Base-by-base conservation (phyloP, 768 basidiomycete species). In the Podaxis sp. region DNA sequence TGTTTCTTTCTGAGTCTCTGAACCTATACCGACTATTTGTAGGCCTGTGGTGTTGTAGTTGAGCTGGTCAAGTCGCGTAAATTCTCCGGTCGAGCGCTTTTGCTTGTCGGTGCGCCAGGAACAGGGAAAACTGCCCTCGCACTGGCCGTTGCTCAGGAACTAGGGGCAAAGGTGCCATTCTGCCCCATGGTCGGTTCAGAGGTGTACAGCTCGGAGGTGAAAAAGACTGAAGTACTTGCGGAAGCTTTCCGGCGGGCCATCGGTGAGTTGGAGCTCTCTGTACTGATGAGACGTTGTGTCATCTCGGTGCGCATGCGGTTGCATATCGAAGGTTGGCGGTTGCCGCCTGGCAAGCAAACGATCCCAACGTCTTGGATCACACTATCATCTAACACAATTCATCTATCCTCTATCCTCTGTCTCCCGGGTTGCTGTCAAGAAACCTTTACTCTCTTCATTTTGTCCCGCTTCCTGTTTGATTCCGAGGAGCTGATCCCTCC, bases 181-280 rank as follows among this genome's bases (percentile, higher is more conserved):
- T 98, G 96, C 74, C 95, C 95, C 4, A 98, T 98, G 94, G 97
- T 99, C 48, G 97, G 97, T 0, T 91, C 89, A 19, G 97, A 99
- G 76, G 97, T 99, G 64, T 99, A 97, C 72, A 93, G 89, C 44
- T 88, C 92, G 2, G 96, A 99, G 75, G 95, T 99, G 61, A 99
- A 99, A 80, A 99, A 99, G 84, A 99, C 97, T 1, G 97, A 99
- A 72, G 96, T 99, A 4, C 79, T 99, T 19, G 94, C 95, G 53
- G 96, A 98, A 75, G 87, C 89, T 40, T 99, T 99, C 76, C 83
- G 96, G 63, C 80, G 97, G 68, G 96, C 97, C 12, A 99, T 99
- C 64, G 96, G 96, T 95, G 71, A 72, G 90, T 81, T 17, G 52
- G 33, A 64, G 59, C 58, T 52, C 66, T 65, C 69, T 68, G 62